A percentile compares a stretch with the other conserved stretches of the same genome.
These are phyloP conservation scores for Chlorella sp. DNA, from an alignment of 139 green algal genomes.

Conservation along the genomic window DNA sequence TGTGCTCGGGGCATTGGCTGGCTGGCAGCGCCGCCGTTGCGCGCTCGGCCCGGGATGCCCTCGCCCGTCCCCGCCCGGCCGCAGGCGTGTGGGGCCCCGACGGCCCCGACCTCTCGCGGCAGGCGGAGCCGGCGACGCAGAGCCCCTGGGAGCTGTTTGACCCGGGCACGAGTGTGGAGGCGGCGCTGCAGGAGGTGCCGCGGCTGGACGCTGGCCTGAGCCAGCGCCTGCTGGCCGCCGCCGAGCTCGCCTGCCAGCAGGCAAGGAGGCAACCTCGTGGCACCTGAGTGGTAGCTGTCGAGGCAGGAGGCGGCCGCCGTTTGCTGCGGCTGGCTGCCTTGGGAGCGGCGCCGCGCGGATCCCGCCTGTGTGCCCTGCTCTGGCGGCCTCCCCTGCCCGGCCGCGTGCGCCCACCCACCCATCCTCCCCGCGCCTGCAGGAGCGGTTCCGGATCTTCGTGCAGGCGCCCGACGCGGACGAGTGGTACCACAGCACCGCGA, in stretches of 20 bases:
- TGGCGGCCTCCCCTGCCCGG: background rate
- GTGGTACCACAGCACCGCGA: conserved; percentile 6
- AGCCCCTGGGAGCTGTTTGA: conserved; percentile 54
- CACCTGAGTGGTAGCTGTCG: too few relatives aligned
- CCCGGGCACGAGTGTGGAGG: conserved; percentile 3
- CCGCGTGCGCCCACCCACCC: too few relatives aligned
- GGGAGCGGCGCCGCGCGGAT: too few relatives aligned
- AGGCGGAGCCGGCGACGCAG: conserved; percentile 13
- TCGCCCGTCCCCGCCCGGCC: background rate
- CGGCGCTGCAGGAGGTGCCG: conserved; percentile 21
- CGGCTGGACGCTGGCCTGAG: conserved; percentile 4
- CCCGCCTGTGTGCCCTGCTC: too few relatives aligned
- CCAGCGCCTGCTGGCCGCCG: conserved; percentile 17
- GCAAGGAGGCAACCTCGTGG: too few relatives aligned
- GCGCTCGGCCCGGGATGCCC: background rate
- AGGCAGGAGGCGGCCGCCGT: too few relatives aligned
- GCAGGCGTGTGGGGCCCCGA: background rate
- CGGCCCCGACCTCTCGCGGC: background rate
- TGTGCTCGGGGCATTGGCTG: background rate
- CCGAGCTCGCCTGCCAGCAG: too few relatives aligned
- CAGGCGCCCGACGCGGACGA: conserved; percentile 18
- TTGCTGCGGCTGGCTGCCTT: too few relatives aligned
- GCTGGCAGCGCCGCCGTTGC: background rate
- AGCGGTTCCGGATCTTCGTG: conserved; percentile 25
- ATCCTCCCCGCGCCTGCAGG: background rate